These are phyloP conservation scores for Kluyveromyces siamensis DNA, from an alignment of 805 yeast species.

Conservation along the genomic window DNA sequence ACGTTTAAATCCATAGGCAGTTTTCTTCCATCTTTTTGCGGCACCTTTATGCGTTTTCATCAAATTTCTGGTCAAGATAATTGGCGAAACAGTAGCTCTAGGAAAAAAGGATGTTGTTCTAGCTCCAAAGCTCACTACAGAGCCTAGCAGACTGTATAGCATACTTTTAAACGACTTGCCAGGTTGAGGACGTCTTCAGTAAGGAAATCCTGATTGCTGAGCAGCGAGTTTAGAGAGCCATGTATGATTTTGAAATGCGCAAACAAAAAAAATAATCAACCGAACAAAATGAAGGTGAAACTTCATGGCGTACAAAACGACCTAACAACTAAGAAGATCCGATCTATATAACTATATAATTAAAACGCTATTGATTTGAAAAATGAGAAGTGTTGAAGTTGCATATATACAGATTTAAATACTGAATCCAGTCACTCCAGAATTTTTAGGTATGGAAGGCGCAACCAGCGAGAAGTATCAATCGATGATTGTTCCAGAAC, in stretches of 20 bases:
- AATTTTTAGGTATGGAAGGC: background rate
- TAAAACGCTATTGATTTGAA: background rate
- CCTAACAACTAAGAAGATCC: background rate
- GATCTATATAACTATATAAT: background rate
- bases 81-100: background rate
- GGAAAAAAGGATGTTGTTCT: background rate
- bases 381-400: background rate
- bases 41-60: conserved; percentile 83
- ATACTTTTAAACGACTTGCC: background rate
- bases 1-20: conserved; percentile 57
- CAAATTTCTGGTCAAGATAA: conserved; percentile 24
- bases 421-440: background rate
- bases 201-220: too few species aligned
- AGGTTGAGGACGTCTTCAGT: background rate
- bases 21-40: conserved; percentile 77
- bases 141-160: background rate
- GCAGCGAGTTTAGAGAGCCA: too few species aligned
- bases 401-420: background rate
- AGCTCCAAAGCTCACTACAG: background rate
- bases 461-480: background rate
- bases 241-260: background rate
- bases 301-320: background rate
- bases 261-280: background rate
- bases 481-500: background rate
- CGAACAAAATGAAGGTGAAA: background rate